A percentile compares a stretch with the other conserved stretches of the same genome.
Conservation (phyloP, 1,284 basidiomycete species). For the Takashimella tepidaria region DNA sequence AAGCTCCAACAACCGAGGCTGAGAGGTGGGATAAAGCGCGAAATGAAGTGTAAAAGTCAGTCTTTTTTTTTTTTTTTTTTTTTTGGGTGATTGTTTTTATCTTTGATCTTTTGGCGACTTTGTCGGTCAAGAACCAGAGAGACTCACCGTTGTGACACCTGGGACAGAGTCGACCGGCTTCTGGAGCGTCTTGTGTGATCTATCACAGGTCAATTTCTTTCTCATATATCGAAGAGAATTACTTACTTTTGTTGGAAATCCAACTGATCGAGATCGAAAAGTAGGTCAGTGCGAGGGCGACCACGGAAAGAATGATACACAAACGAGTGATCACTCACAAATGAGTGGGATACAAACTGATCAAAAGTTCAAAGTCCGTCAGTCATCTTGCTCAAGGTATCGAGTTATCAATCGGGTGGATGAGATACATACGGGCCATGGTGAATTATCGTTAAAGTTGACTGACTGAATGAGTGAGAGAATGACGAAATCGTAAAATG, state of each 20-base stretch:
- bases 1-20: conserved; percentile 28
- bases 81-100: too few species aligned
- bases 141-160: conserved; percentile 40
- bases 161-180: conserved; percentile 35
- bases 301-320: too few species aligned
- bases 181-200: conserved; percentile 34
- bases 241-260: conserved; percentile 40
- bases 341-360: conserved; percentile 43
- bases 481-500: too few species aligned
- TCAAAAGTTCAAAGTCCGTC: too few species aligned
- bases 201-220: conserved; percentile 3
- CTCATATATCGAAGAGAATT: background rate
- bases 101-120: too few species aligned
- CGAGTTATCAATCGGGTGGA: too few species aligned
- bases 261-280: conserved; percentile 21
- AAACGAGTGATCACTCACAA: conserved; percentile 22
- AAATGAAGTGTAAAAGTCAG: too few species aligned
- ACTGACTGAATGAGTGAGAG: too few species aligned
- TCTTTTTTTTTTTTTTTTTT: too few species aligned
- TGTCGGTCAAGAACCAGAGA: background rate
- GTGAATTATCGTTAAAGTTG: too few species aligned
- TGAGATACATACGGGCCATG: too few species aligned
- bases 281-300: background rate
- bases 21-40: conserved; percentile 9
- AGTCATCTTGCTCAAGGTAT: too few species aligned